A percentile compares a stretch with the other conserved stretches of the same genome.
These are phyloP conservation scores for Pichia sp. DNA, from an alignment of 1,139 yeast genomes.

Conservation along the genomic window DNA sequence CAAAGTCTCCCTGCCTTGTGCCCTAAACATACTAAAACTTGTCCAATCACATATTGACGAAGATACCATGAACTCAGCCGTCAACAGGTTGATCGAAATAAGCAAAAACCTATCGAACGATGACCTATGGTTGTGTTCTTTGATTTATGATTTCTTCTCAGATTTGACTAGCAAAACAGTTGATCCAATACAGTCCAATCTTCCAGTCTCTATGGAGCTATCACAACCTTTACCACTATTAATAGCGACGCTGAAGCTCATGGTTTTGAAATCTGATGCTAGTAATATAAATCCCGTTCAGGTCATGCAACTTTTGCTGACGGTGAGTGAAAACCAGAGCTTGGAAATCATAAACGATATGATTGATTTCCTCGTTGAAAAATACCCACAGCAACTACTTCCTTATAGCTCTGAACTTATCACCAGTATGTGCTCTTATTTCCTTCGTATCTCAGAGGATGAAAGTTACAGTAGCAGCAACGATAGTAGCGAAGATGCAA, in stretches of 20 bases:
- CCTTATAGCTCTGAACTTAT: slow-evolving; percentile 54
- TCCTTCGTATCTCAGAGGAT: slow-evolving; percentile 31
- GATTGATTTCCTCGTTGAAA: slow-evolving; percentile 54
- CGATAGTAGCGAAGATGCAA: slow-evolving; percentile 24
- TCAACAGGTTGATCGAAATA: slow-evolving; percentile 4
- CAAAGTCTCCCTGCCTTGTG: slow-evolving; percentile 36
- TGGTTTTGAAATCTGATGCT: slow-evolving; percentile 8
- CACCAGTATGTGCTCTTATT: slow-evolving; percentile 44
- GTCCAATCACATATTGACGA: slow-evolving; percentile 42
- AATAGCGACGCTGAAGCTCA: slow-evolving; percentile 13
- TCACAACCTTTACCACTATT: slow-evolving; percentile 15
- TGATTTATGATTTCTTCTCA: slow-evolving; percentile 15
- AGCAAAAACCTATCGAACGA: background rate
- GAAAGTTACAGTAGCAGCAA: slow-evolving; percentile 19
- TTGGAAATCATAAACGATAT: slow-evolving; percentile 51
- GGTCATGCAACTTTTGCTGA: slow-evolving; percentile 49
- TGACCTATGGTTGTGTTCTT: slow-evolving; percentile 35
- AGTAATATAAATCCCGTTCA: slow-evolving; percentile 13
- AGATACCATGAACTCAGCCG: slow-evolving; percentile 26
- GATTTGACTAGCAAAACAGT: slow-evolving; percentile 1
- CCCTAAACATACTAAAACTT: slow-evolving; percentile 42
- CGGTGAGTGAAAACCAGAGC: slow-evolving; percentile 47
- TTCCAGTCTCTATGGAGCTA: slow-evolving; percentile 6
- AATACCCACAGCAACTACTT: slow-evolving; percentile 48
- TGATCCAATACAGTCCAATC: background rate